Conservation (phyloP, 768 basidiomycete species). For the Lentinula raphanica region DNA sequence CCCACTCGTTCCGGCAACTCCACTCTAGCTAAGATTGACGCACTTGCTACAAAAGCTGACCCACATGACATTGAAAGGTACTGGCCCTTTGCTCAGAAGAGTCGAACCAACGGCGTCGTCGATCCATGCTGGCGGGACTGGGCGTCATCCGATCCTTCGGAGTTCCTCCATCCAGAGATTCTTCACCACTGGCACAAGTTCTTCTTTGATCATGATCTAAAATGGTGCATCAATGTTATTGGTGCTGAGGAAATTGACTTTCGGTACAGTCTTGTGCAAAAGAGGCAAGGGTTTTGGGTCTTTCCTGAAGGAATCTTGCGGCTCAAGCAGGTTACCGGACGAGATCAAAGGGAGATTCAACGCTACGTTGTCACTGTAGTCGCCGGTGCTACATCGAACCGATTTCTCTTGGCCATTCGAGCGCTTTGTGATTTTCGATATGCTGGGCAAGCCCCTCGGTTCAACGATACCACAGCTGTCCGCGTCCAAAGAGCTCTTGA, state of each 20-base stretch:
- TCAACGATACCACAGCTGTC: conserved; percentile 16
- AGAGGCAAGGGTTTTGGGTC: conserved; percentile 31
- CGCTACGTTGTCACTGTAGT: conserved; percentile 28
- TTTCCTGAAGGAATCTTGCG: conserved; percentile 33
- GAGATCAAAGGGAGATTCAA: conserved; percentile 33
- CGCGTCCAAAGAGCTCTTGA: conserved; percentile 12
- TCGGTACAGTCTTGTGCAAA: conserved; percentile 14
- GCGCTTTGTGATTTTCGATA: conserved; percentile 34
- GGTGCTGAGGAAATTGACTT: background rate
- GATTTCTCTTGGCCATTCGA: conserved; percentile 28
- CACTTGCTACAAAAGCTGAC: too few relatives aligned
- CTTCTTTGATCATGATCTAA: background rate
- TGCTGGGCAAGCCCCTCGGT: conserved; percentile 24
- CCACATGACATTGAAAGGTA: too few relatives aligned
- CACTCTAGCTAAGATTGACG: background rate
- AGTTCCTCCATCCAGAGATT: background rate
- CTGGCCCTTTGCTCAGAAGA: too few relatives aligned
- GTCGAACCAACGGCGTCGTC: too few relatives aligned
- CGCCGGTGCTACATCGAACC: conserved; percentile 22
- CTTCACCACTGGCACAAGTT: background rate
- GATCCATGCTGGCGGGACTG: background rate
- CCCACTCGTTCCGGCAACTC: background rate
- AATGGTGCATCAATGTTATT: background rate
- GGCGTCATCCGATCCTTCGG: background rate
- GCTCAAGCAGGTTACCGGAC: conserved; percentile 37